Percentiles rank a stretch among this genome's conserved stretches.
phyloP scores from a whole-genome alignment of 768 basidiomycete genomes.

The Gloeostereum incarnatum region DNA sequence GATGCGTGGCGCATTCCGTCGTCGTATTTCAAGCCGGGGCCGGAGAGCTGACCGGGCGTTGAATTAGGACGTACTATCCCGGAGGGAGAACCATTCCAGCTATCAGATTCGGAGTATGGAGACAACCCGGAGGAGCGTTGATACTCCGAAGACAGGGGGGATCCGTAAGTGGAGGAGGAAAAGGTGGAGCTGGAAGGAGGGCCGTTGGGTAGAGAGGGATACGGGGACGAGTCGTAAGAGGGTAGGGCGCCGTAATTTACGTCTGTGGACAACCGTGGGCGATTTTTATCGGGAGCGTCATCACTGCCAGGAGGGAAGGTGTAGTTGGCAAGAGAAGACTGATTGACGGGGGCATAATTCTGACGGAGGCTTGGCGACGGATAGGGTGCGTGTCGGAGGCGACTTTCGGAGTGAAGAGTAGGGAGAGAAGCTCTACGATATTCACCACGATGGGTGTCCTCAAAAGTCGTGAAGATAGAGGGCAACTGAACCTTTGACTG shows the following conservation, averaged over 20 bases:
- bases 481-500: constrained; percentile 59
- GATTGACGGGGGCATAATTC: constrained; percentile 33
- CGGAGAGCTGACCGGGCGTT: constrained; percentile 50
- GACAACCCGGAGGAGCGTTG: constrained; percentile 33
- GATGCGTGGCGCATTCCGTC: constrained; percentile 62
- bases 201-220: too few relatives aligned
- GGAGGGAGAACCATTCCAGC: constrained; percentile 46
- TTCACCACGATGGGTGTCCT: constrained; percentile 49
- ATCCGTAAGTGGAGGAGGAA: constrained; percentile 35
- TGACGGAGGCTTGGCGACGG: constrained; percentile 39
- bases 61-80: constrained; percentile 62
- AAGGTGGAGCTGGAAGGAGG: constrained; percentile 43
- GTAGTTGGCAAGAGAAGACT: constrained; percentile 33
- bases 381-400: constrained; percentile 49
- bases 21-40: constrained; percentile 56
- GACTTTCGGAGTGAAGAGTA: constrained; percentile 43
- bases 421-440: constrained; percentile 58
- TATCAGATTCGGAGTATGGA: constrained; percentile 41
- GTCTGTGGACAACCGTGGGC: constrained; percentile 43
- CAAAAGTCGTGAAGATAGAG: constrained; percentile 64
- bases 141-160: constrained; percentile 38
- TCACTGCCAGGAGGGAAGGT: constrained; percentile 47
- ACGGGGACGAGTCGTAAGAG: constrained; percentile 38
- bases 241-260: constrained; percentile 28
- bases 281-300: constrained; percentile 24